phyloP scores from a whole-genome alignment of 2,329 filamentous ascomycete species.

The Drechslerella stenobrocha region DNA sequence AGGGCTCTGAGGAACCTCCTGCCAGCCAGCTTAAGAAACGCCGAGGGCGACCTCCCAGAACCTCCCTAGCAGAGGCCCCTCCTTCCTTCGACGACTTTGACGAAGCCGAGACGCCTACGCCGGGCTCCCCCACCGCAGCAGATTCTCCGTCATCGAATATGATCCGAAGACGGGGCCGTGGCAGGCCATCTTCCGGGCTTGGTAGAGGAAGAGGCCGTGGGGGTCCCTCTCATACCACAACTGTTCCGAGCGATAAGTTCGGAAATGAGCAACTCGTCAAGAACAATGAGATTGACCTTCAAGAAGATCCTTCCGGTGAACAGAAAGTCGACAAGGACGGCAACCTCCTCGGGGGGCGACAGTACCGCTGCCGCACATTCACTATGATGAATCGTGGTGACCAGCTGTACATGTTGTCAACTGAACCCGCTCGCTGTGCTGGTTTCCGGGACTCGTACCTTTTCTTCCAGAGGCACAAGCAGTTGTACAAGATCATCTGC shows the following conservation, averaged over 20 bases:
- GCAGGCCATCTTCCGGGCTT: slow-evolving; percentile 64
- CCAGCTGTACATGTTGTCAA: slow-evolving; percentile 98
- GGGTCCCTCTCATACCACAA: slow-evolving; percentile 72
- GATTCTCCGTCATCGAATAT: slow-evolving; percentile 65
- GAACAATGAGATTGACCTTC: slow-evolving; percentile 86
- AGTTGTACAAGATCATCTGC: slow-evolving; percentile 95
- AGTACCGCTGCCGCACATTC: slow-evolving; percentile 92
- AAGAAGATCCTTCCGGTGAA: slow-evolving; percentile 84
- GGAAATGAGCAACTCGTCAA: slow-evolving; percentile 88
- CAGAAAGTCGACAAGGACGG: slow-evolving; percentile 90
- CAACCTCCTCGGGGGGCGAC: slow-evolving; percentile 76
- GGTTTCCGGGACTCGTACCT: slow-evolving; percentile 97
- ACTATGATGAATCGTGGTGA: slow-evolving; percentile 85
- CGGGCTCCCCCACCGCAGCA: slow-evolving; percentile 65
- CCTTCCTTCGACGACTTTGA: slow-evolving; percentile 25
- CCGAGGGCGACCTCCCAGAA: slow-evolving; percentile 59
- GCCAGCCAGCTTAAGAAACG: slow-evolving; percentile 60
- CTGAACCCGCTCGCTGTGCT: slow-evolving; percentile 90
- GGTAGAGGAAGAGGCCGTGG: slow-evolving; percentile 69
- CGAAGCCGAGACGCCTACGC: slow-evolving; percentile 56
- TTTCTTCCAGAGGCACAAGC: slow-evolving; percentile 97
- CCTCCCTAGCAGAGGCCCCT: slow-evolving; percentile 52
- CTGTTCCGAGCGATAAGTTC: slow-evolving; percentile 88
- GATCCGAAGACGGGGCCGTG: slow-evolving; percentile 60
- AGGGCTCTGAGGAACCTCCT: slow-evolving; percentile 30